A percentile compares a stretch with the other conserved stretches of the same genome.
These are phyloP conservation scores for Naganishia sp. DNA, from an alignment of 1,284 basidiomycete genomes.

Conservation along the genomic window DNA sequence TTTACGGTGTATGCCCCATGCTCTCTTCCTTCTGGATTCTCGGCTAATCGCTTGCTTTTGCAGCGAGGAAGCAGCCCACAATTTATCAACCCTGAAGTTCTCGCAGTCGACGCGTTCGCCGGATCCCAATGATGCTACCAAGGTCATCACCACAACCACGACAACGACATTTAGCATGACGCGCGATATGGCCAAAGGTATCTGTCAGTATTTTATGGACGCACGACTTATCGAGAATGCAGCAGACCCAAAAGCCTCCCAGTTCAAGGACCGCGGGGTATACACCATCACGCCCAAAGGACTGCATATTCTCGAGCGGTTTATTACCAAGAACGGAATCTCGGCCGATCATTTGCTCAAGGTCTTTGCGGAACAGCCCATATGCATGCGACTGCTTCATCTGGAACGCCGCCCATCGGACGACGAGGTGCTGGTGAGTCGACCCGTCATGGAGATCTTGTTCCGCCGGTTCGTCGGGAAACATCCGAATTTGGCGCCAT, in stretches of 20 bases:
- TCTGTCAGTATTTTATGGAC: constrained; percentile 99
- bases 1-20: constrained; percentile 80
- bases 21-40: constrained; percentile 3
- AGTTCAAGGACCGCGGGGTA: constrained; percentile 97
- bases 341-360: constrained; percentile 82
- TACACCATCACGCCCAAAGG: constrained; percentile 97
- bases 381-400: constrained; percentile 97
- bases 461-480: constrained; percentile 93
- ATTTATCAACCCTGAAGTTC: constrained; percentile 94
- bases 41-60: constrained; percentile 35
- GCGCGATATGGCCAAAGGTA: constrained; percentile 97
- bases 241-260: constrained; percentile 77
- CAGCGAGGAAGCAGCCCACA: constrained; percentile 92
- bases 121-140: constrained; percentile 93
- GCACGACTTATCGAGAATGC: constrained; percentile 96
- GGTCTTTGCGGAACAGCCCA: constrained; percentile 89
- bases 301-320: constrained; percentile 95
- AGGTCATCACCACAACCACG: constrained; percentile 97
- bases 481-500: constrained; percentile 64
- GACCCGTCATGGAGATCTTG: constrained; percentile 88
- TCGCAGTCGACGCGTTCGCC: constrained; percentile 97
- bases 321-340: constrained; percentile 99
- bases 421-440: constrained; percentile 96
- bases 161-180: constrained; percentile 99
- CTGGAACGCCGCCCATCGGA: constrained; percentile 88